Base-by-base conservation (phyloP, 495 filamentous ascomycete species). In the Penicillium waksmanii region DNA sequence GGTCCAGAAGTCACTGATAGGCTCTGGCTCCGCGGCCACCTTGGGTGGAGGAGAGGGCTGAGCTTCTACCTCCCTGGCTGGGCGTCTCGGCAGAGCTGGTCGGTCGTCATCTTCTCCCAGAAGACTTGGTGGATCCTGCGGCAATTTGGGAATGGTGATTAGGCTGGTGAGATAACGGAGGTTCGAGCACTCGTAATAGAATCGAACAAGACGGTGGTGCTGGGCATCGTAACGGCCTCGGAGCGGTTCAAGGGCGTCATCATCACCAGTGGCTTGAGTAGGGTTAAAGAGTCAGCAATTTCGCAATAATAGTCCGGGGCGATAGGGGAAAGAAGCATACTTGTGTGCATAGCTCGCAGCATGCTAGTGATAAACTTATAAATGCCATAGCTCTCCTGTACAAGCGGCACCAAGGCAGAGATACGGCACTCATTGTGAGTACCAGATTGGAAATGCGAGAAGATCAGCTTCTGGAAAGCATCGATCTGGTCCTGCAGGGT, bases 111-210 rank as follows among this genome's bases (percentile, higher is more conserved):
- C 89, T 62, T 96, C 92, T 33, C 87, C 83, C 3, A 97, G 79
- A 34, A 98, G 79, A 62, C 89, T 96, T 1, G 95, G 95, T 3
- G 96, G 91, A 47, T 98, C 93, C 77, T 92, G 92, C 2, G 95
- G 95, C 27, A 98, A 84, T 70, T 97, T 97, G 2, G 95, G 95
- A 15, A 98, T 90, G 8, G 92, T 97, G 69, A 98, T 98, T 10
- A 98, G 80, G 66, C 92, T 96, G 17, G 95, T 98, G 55, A 98
- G 83, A 68, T 98, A 98, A 55, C 94, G 89, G 57, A 98, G 77
- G 73, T 97, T 98, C 5, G 94, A 97, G 77, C 95, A 98, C 77
- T 98, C 95, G 73, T 97, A 98, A 76, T 98, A 98, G 76, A 97
- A 98, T 63, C 95, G 93, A 64, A 97, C 89, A 17, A 98, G 84